A percentile compares a stretch with the other conserved stretches of the same genome.
Evolutionary conservation across 2,329 filamentous ascomycete species (phyloP).

Genomic region (Aureobasidium sp.): DNA sequence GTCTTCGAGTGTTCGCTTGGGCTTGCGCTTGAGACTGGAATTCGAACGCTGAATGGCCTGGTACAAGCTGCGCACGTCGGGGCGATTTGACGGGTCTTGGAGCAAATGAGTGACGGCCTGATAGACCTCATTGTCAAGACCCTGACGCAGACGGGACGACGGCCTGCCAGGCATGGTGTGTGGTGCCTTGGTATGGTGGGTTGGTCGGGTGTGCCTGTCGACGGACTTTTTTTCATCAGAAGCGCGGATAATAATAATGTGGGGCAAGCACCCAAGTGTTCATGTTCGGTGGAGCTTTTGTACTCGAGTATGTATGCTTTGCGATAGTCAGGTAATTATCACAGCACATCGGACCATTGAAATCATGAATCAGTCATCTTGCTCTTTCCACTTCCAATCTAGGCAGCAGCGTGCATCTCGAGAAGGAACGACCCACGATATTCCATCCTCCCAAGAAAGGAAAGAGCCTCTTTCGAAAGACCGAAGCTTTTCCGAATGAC

Average conservation of each 20-base stretch:
- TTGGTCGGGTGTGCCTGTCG: neutral
- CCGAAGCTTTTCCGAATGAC: slow-evolving; percentile 12
- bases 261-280: slow-evolving; percentile 11
- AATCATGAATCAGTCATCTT: too few species aligned
- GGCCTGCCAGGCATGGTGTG: slow-evolving; percentile 6
- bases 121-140: slow-evolving; percentile 53
- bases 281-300: too few species aligned
- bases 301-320: too few species aligned
- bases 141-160: slow-evolving; percentile 16
- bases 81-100: slow-evolving; percentile 50
- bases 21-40: slow-evolving; percentile 73
- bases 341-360: too few species aligned
- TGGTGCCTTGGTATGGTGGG: neutral
- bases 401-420: neutral
- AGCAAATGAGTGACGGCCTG: slow-evolving; percentile 71
- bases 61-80: slow-evolving; percentile 61
- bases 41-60: slow-evolving; percentile 78
- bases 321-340: neutral
- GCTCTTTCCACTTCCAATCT: neutral
- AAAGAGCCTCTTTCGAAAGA: neutral
- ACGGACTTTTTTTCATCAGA: slow-evolving; percentile 11
- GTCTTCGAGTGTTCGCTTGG: slow-evolving; percentile 75
- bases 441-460: neutral
- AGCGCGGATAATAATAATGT: neutral
- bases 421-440: too few species aligned